Evolutionary conservation across 805 yeast genomes (phyloP).

Genomic region (Sugiyamaella floridensis): DNA sequence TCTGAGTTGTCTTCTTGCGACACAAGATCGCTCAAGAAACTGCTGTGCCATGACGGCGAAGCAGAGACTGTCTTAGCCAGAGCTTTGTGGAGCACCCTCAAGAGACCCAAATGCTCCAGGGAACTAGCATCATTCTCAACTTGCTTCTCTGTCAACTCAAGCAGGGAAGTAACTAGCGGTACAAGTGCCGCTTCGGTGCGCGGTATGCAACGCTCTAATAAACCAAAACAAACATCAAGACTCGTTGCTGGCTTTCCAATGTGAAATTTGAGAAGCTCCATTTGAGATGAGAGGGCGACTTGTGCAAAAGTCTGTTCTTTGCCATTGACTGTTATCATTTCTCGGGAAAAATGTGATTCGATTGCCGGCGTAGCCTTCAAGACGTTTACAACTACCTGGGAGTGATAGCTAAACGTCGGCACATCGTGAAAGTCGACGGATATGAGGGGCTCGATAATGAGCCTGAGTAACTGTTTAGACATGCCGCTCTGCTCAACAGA

Average conservation of each 20-base stretch:
- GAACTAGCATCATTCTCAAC: background rate
- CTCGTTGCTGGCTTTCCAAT: background rate
- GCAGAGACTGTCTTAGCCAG: background rate
- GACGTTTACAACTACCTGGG: conserved; percentile 47
- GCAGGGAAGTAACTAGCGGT: background rate
- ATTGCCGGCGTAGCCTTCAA: conserved; percentile 41
- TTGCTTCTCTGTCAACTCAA: background rate
- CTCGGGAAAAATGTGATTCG: conserved; percentile 31
- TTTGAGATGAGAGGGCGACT: background rate
- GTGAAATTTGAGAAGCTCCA: background rate
- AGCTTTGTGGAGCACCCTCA: conserved; percentile 5
- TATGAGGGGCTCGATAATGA: conserved; percentile 51
- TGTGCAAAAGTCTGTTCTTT: background rate
- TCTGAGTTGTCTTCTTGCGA: conserved; percentile 12
- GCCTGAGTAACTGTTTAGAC: conserved; percentile 52
- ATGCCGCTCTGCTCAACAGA: conserved; percentile 38
- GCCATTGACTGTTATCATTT: background rate
- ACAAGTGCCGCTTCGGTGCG: background rate
- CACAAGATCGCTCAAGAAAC: conserved; percentile 45
- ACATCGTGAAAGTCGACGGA: conserved; percentile 51
- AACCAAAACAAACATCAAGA: background rate
- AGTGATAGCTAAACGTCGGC: conserved; percentile 54
- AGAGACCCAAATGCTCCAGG: background rate
- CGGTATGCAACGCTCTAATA: background rate
- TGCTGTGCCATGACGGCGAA: conserved; percentile 5